phyloP scores from a whole-genome alignment of 148 eudicot genomes.

The Spergularia bocconei region DNA sequence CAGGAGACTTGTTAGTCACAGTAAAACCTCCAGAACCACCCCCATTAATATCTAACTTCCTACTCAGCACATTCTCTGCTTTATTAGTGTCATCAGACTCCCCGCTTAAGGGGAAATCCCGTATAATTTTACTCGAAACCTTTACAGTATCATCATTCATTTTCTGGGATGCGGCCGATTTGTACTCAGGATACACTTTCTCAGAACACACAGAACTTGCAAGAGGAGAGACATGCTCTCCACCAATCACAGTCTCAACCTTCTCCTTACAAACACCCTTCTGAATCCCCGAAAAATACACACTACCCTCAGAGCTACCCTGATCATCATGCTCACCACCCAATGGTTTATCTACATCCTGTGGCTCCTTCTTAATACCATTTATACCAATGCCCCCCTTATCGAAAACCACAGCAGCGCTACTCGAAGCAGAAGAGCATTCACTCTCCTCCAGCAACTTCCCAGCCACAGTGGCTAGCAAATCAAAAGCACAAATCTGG shows the following conservation, averaged over 20 bases:
- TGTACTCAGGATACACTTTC: constrained; percentile 41
- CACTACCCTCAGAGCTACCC: constrained; percentile 80
- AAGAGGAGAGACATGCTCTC: constrained; percentile 42
- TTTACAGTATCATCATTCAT: constrained; percentile 30
- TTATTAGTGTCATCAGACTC: constrained; percentile 36
- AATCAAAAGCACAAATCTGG: constrained; percentile 81
- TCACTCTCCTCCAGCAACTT: constrained; percentile 86
- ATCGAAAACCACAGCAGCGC: constrained; percentile 53
- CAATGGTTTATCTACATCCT: constrained; percentile 38
- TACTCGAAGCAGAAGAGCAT: constrained; percentile 81
- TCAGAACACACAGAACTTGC: constrained; percentile 42
- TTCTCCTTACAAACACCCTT: constrained; percentile 33
- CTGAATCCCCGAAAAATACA: constrained; percentile 42
- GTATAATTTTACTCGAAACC: constrained; percentile 32
- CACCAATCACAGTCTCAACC: constrained; percentile 35
- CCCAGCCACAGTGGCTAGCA: constrained; percentile 95
- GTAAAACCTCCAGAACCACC: constrained; percentile 37
- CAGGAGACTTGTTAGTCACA: constrained; percentile 39
- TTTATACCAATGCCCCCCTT: constrained; percentile 25
- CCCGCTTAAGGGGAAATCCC: constrained; percentile 39
- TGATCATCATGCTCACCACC: constrained; percentile 61
- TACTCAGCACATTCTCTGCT: constrained; percentile 35
- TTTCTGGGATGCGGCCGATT: constrained; percentile 31
- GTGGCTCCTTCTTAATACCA: constrained; percentile 41
- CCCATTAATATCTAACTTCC: constrained; percentile 34